These are phyloP conservation scores for Trypanosoma rangeli DNA, from an alignment of 208 protist species.

Conservation along the genomic window DNA sequence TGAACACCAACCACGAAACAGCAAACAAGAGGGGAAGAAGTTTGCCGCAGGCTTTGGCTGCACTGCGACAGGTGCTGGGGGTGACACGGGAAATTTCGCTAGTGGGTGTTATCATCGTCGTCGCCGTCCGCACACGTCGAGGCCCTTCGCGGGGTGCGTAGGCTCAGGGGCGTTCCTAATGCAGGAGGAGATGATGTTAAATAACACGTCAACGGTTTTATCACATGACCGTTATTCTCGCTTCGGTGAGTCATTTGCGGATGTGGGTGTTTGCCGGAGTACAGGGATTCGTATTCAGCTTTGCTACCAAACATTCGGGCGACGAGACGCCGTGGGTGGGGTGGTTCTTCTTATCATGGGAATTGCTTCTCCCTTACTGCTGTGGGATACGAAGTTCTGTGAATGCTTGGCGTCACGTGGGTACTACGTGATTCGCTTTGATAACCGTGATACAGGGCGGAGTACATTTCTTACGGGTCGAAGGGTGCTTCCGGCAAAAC, in stretches of 20 bases:
- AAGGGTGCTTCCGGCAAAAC: not conserved
- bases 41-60: not conserved
- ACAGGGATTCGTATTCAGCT: conserved; percentile 48
- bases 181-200: not conserved
- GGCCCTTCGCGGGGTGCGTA: too few relatives aligned
- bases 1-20: not conserved
- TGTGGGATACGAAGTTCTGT: conserved; percentile 68
- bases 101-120: not conserved
- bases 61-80: not conserved
- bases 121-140: not conserved
- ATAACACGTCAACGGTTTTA: not conserved
- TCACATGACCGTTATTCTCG: conserved; percentile 9
- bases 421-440: conserved; percentile 71
- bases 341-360: conserved; percentile 65
- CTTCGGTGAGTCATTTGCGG: conserved; percentile 37
- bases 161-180: not conserved
- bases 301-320: conserved; percentile 74
- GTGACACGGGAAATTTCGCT: not conserved
- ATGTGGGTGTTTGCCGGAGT: conserved; percentile 56
- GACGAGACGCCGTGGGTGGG: conserved; percentile 2
- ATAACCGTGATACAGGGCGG: conserved; percentile 74
- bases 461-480: conserved; percentile 53
- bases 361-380: conserved; percentile 41
- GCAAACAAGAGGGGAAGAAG: not conserved
- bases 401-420: conserved; percentile 28